phyloP scores from a whole-genome alignment of 1,284 basidiomycete species.

The Puccinia triticina region DNA sequence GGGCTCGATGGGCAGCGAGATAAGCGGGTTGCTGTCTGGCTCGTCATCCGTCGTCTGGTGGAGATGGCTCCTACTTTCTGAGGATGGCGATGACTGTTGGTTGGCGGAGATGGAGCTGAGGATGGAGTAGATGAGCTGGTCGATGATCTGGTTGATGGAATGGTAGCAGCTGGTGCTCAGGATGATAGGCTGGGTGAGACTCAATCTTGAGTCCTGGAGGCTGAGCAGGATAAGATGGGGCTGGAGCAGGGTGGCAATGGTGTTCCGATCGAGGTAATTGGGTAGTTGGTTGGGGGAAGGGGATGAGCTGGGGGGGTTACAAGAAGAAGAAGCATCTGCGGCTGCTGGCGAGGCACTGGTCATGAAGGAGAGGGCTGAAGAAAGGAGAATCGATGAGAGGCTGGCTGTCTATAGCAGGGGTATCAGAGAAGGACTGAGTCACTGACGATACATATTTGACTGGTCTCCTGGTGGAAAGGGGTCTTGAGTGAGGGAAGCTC shows the following conservation, averaged over 20 bases:
- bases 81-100: no score
- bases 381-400: no score
- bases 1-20: background rate
- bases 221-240: conserved; percentile 6
- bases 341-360: background rate
- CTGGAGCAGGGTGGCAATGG: conserved; percentile 6
- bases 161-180: conserved; percentile 9
- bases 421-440: no score
- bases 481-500: no score
- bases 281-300: background rate
- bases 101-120: background rate
- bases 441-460: no score
- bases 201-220: background rate
- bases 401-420: no score
- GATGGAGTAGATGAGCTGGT: conserved; percentile 14
- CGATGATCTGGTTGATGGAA: conserved; percentile 29
- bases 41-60: background rate
- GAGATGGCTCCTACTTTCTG: background rate
- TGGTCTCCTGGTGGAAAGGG: no score
- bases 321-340: background rate
- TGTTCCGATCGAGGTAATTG: conserved; percentile 6
- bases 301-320: no score
- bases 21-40: background rate
- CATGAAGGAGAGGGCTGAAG: background rate
- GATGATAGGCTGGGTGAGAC: conserved; percentile 4